Evolutionary conservation across 1,139 yeast species (phyloP), one percentile per base, ranked within the genome.

Genomic region (Kodamaea arcana): DNA sequence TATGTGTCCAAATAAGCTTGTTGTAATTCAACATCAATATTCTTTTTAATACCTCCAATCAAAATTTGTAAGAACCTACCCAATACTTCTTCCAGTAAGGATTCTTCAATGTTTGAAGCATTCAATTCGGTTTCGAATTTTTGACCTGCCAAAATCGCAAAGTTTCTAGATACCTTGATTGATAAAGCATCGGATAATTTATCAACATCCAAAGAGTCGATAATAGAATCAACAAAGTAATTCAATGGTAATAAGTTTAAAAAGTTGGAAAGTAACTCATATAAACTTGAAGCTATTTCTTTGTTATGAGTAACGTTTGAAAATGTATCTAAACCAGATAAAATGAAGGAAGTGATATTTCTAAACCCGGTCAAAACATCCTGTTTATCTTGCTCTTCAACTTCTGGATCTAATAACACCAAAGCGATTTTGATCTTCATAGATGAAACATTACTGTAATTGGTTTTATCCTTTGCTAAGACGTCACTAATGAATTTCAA

Each of bases 171-270:
- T 31, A 75, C 58, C 37, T 56, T 63, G 29, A 64, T 54, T 2
- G 69, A 56, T 31, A 61, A 48, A 2, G 56, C 42, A 41, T 62
- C 70, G 5, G 57, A 45, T 25, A 67, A 53, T 37, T 68, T 65
- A 29, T 68, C 67, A 24, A 76, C 63, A 26, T 71, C 70, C 39
- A 81, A 62, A 10, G 84, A 67, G 17, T 72, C 73, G n/a, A 75
- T 56, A 21, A 83, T 71, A 2, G 94, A 78, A 20, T 71, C 67
- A 26, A 84, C 80, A 52, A 86, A 88, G 46, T 78, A 74, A 39
- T 71, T 72, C 46, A 88, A 74, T 20, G 97, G 97, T 37, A 90
- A 66, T 42, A 87, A 65, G 40, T 78, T 78, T 44, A 90, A 62
- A 44, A 82, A 62, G 45, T 74, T 75, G 29, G 79, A 75, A 45